Evolutionary conservation across 257 asterid genomes (phyloP), one percentile per base, ranked within the genome.

Genomic region (Penstemon newberryi): DNA sequence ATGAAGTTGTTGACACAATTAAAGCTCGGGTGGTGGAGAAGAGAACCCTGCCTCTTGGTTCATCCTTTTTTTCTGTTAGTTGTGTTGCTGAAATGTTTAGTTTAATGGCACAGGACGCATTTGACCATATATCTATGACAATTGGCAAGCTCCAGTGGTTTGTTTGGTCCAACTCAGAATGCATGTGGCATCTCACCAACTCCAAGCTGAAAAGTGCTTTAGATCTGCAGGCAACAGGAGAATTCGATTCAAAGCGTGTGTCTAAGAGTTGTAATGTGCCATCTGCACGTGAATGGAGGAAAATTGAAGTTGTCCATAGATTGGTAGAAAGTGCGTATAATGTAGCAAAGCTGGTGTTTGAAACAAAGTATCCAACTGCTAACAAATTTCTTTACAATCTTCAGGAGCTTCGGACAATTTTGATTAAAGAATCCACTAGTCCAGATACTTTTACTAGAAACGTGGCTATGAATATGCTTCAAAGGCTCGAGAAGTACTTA

Each of bases 21-120:
- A 53, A 47, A 39, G 11, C 40, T 57, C 38, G 51, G 25, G 6
- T 66, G 8, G 33, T 33, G 40, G 70, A 52, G 41, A 73, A 61
- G 69, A 63, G 69, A 8, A 36, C 40, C 39, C 54, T 61, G 38
- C 60, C 60, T 5, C 40, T 65, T 4, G 36, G 62, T 53, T 56
- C 73, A 42, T 52, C 36, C 45, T 4, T 71, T 33, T 61, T 71
- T 65, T 51, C 13, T 19, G 63, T 55, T 10, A 9, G 51, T 54
- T 76, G 81, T 47, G 66, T 66, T 67, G 81, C 81, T 39, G 66
- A 61, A 18, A 47, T 76, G 43, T 76, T 66, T 51, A 41, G 62
- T 50, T 53, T 60, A 66, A 71, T 76, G 71, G 77, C 66, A 41
- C 33, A 76, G 49, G 60, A 45, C 15, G 80, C 74, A 38, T 66